A percentile compares a stretch with the other conserved stretches of the same genome.
Conservation (phyloP, 2,329 filamentous ascomycete species). For the Daldinia eschscholtzii region DNA sequence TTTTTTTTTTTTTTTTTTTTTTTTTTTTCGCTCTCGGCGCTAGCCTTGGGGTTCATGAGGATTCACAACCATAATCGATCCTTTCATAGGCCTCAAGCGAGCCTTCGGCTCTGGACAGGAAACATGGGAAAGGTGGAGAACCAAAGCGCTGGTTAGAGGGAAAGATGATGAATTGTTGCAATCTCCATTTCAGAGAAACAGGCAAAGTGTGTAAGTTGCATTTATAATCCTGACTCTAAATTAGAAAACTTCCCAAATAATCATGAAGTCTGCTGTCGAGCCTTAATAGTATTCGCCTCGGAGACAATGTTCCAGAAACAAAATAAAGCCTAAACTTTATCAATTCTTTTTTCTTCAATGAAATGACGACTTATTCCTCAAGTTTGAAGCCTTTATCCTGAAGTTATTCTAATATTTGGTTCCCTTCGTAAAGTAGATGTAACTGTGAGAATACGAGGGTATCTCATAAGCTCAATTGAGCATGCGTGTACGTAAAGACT, state of each 20-base stretch:
- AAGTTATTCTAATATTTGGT: background rate
- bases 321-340: too few species aligned
- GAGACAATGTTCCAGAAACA: too few species aligned
- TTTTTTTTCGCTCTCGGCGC: background rate
- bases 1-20: background rate
- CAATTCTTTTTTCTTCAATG: too few species aligned
- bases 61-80: background rate
- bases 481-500: background rate
- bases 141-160: background rate
- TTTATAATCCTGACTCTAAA: too few species aligned
- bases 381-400: background rate
- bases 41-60: background rate
- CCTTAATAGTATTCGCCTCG: too few species aligned
- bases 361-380: background rate
- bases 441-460: background rate
- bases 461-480: background rate
- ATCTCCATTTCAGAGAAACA: background rate
- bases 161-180: background rate
- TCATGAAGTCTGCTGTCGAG: too few species aligned
- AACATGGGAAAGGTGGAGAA: background rate
- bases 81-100: background rate
- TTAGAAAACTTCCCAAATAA: too few species aligned
- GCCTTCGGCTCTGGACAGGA: background rate
- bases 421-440: background rate
- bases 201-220: too few species aligned